Conservation (phyloP, 1,284 basidiomycete genomes). For the Fomitopsis betulina region DNA sequence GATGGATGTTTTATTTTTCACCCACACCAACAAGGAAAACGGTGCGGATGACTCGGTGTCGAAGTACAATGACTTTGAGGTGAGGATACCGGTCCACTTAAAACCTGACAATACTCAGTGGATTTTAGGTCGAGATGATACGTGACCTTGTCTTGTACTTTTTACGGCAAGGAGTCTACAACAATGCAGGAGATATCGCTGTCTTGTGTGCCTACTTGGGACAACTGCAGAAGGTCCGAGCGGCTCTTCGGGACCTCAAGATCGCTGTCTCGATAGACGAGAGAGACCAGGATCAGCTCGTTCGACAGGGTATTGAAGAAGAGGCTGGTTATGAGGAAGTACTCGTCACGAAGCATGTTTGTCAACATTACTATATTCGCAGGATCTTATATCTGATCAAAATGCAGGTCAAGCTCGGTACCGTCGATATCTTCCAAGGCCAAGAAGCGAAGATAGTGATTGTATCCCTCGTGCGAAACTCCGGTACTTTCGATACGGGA, state of each 20-base stretch:
- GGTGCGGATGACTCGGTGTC: slow-evolving; percentile 53
- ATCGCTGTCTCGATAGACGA: slow-evolving; percentile 68
- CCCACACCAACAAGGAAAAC: slow-evolving; percentile 51
- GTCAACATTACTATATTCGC: background rate
- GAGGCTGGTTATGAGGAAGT: slow-evolving; percentile 30
- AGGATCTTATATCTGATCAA: background rate
- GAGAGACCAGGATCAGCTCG: slow-evolving; percentile 56
- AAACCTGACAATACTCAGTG: background rate
- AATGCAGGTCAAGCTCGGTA: slow-evolving; percentile 60
- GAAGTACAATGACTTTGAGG: slow-evolving; percentile 67
- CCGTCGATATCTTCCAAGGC: slow-evolving; percentile 76
- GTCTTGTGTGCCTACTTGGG: slow-evolving; percentile 75
- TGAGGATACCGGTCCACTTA: slow-evolving; percentile 16
- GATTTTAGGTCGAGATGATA: slow-evolving; percentile 56
- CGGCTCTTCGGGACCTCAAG: slow-evolving; percentile 43
- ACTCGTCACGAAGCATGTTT: slow-evolving; percentile 40
- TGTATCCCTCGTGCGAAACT: slow-evolving; percentile 67
- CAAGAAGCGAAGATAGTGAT: slow-evolving; percentile 68
- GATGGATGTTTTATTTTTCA: slow-evolving; percentile 56
- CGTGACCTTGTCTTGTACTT: slow-evolving; percentile 68
- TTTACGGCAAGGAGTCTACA: slow-evolving; percentile 38
- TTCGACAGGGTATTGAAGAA: slow-evolving; percentile 35
- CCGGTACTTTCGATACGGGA: slow-evolving; percentile 40
- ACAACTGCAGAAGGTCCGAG: slow-evolving; percentile 44
- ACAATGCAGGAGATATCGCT: slow-evolving; percentile 57